Evolutionary conservation across 352 stramenopile genomes (phyloP).

Genomic region (Globisporangium cederbergense): DNA sequence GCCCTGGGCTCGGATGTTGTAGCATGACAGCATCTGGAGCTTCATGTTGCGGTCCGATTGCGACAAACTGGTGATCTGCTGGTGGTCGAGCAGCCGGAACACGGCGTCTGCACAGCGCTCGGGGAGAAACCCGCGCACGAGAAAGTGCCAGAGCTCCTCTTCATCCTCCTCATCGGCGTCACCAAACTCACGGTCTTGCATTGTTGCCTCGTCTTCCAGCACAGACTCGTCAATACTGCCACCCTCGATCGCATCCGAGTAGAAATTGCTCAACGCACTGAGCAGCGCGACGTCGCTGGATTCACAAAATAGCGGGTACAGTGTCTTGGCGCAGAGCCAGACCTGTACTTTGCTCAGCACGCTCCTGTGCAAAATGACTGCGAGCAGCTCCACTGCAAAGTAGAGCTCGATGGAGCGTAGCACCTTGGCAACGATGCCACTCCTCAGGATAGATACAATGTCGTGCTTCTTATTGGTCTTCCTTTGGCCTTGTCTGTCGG

Average conservation of each 20-base stretch:
- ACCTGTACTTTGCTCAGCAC: slow-evolving; percentile 46
- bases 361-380: slow-evolving; percentile 52
- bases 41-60: slow-evolving; percentile 18
- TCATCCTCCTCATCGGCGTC: slow-evolving; percentile 11
- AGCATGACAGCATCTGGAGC: slow-evolving; percentile 57
- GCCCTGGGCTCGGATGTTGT: slow-evolving; percentile 64
- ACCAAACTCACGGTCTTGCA: slow-evolving; percentile 14
- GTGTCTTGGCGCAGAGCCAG: slow-evolving; percentile 41
- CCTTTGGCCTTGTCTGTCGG: slow-evolving; percentile 19
- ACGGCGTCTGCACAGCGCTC: slow-evolving; percentile 29
- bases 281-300: slow-evolving; percentile 39
- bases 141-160: slow-evolving; percentile 45
- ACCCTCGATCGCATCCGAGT: slow-evolving; percentile 56
- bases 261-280: slow-evolving; percentile 59
- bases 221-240: slow-evolving; percentile 40
- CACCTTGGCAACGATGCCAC: slow-evolving; percentile 23
- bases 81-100: slow-evolving; percentile 46
- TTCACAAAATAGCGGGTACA: slow-evolving; percentile 42
- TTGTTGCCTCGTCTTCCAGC: slow-evolving; percentile 15
- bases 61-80: slow-evolving; percentile 14
- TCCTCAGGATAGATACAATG: slow-evolving; percentile 41
- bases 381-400: slow-evolving; percentile 63
- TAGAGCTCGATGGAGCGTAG: slow-evolving; percentile 53
- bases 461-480: slow-evolving; percentile 20
- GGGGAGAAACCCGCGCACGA: slow-evolving; percentile 42